Base-by-base conservation (phyloP, 2,329 filamentous ascomycete genomes). In the Diaporthe ampelina region DNA sequence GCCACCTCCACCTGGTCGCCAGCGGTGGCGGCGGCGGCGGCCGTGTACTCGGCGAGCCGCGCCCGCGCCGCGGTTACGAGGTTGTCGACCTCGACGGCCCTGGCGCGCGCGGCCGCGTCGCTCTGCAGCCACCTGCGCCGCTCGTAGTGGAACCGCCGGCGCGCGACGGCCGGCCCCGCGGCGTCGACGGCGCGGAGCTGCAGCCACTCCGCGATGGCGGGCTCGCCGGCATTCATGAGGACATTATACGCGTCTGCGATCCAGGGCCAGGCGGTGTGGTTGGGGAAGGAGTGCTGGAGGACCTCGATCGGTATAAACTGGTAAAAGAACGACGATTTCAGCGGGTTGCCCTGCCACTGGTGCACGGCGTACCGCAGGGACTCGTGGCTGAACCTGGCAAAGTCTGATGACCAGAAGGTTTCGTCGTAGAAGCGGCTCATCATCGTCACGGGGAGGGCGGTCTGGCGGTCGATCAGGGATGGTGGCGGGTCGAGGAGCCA, bases 401-500 rank as follows among this genome's bases (percentile, higher is more conserved):
- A 17, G 10, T 57, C 17, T 4, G 24, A 11, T 1, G 37, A 7
- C 67, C 67, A 70, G 52, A 70, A 70, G 0, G 11, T 3, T 37
- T 70, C 50, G 50, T 35, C 19, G 35, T 17, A 43, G 24, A 43
- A 26, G 9, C 52, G 24, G 52, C 67, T 70, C 52, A 70, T 54
- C 67, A 70, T 70, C 9, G 67, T 43, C n/a, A 70, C 67, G 2
- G 67, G 67, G 10, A 70, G 17, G 24, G 52, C 67, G 2, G 67
- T 70, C 8, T 15, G 4, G 24, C 67, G 67, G 37, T 10, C 4
- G 24, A 70, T 19, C 17, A 70, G 1, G 11, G 17, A n/a, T 1
- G 52, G 67, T 5, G 67, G 52, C 3, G 67, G 67, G n/a, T 57
- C 24, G 9, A 43, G 37, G 52, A 70, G 67, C 67, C 67, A 70